Evolutionary conservation across 805 yeast species (phyloP), one percentile per base, ranked within the genome.

Genomic region (Saccharomycopsis synnaedendra): DNA sequence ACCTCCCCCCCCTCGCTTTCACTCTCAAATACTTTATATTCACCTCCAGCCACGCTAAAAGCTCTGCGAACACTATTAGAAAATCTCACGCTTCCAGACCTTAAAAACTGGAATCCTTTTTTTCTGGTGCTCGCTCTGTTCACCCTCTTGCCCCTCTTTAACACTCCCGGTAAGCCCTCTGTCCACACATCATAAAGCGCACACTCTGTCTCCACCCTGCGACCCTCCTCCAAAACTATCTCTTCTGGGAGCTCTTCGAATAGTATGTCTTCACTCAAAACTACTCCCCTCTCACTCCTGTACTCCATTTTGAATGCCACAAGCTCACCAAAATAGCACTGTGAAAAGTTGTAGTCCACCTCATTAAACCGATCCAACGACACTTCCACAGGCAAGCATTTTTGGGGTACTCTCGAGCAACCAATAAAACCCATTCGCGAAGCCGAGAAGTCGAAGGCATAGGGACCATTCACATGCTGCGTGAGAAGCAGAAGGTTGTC

Each of bases 191-290:
- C 19, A 19, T 19, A 19, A 2, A 19, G 19, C 19, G 19, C 19
- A 19, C 19, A 19, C 19, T 19, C 19, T 19, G 19, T 19, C 19
- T 19, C 19, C 32, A n/a, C 11, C 32, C 6, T 40, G 56, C 43
- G 66, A 57, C 40, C 60, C 60, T 28, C 61, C 62, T 19, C 63
- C 58, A 69, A 67, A 66, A 31, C 67, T 53, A 30, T 64, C 60
- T 38, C 52, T 53, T 19, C 19, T 19, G 19, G 19, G 19, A 19
- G 19, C 19, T 19, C 19, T 19, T 19, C 19, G 19, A 19, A 19
- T 19, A 19, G 19, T 19, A 19, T 19, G 19, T 19, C 19, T 19
- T 19, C 19, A 19, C 19, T 19, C 19, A 19, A 19, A 19, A 19
- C 19, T 19, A 19, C 19, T 2, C 36, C 36, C n/a, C 36, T 34